Percentiles rank a stretch among this genome's conserved stretches.
phyloP scores from a whole-genome alignment of 305 asterid species.

The Rubia tinctorum region DNA sequence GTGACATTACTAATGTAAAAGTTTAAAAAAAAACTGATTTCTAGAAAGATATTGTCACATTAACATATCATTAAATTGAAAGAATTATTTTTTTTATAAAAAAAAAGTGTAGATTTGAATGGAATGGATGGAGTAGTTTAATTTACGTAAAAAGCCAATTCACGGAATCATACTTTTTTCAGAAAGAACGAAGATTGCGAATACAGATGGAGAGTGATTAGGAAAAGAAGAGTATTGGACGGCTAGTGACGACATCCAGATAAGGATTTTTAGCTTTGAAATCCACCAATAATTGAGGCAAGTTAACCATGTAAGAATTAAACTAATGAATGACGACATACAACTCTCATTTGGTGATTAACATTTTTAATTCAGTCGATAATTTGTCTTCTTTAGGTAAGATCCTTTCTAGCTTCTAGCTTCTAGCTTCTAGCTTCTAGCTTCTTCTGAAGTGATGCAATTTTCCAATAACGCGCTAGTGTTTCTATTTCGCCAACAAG shows the following conservation, averaged over 20 bases:
- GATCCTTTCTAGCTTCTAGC: background rate
- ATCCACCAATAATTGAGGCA: slow-evolving; percentile 11
- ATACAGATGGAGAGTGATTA: background rate
- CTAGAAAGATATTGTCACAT: no score
- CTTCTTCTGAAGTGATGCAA: background rate
- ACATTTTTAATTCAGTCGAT: background rate
- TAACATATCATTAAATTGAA: no score
- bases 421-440: background rate
- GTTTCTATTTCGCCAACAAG: slow-evolving; percentile 13
- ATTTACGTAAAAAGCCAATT: no score
- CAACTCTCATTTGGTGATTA: background rate
- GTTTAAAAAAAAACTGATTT: no score
- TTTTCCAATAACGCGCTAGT: background rate
- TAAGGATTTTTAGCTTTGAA: background rate
- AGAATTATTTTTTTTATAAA: no score
- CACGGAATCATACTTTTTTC: no score
- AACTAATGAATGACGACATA: slow-evolving; percentile 9
- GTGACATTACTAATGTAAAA: no score
- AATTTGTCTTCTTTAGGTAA: background rate
- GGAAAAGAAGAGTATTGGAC: background rate
- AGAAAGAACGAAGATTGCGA: background rate
- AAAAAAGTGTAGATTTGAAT: no score
- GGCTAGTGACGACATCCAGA: background rate
- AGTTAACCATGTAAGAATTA: background rate
- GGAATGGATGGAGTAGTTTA: no score